Evolutionary conservation across 768 basidiomycete species (phyloP).

Genomic region (Artomyces pyxidatus): DNA sequence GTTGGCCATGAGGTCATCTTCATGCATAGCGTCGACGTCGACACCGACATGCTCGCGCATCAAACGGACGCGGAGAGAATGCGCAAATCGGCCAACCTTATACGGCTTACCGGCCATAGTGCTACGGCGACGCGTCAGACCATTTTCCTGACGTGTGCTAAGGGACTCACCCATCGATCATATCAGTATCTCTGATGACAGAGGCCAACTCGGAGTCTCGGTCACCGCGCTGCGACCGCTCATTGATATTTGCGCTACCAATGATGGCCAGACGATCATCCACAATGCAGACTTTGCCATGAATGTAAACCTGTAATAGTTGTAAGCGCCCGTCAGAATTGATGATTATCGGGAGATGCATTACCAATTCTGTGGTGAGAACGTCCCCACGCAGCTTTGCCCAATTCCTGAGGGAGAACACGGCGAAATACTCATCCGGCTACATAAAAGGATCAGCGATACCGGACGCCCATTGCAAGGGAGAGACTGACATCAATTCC

Average conservation of each 20-base stretch:
- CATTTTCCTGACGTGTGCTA: background rate
- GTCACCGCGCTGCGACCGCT: conserved; percentile 91
- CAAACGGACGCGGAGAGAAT: conserved; percentile 83
- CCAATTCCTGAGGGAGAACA: conserved; percentile 93
- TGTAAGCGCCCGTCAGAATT: no score
- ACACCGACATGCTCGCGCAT: conserved; percentile 97
- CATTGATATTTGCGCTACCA: conserved; percentile 96
- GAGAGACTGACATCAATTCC: conserved; percentile 68
- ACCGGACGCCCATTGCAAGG: background rate
- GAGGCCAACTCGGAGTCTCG: conserved; percentile 94
- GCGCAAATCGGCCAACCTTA: conserved; percentile 95
- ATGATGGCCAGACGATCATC: conserved; percentile 94
- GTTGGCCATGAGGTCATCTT: conserved; percentile 57
- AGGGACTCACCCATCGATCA: conserved; percentile 74
- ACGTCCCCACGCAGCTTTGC: conserved; percentile 78
- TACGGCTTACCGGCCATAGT: conserved; percentile 92
- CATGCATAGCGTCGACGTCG: conserved; percentile 82
- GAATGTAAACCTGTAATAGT: conserved; percentile 80
- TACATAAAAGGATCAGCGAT: conserved; percentile 26
- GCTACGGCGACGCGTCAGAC: conserved; percentile 30
- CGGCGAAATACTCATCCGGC: conserved; percentile 88
- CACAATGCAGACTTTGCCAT: conserved; percentile 81
- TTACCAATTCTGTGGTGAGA: conserved; percentile 81
- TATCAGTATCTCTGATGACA: conserved; percentile 92
- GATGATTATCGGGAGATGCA: no score